Base-by-base conservation (phyloP, 768 basidiomycete species). In the Clathrus columnatus region DNA sequence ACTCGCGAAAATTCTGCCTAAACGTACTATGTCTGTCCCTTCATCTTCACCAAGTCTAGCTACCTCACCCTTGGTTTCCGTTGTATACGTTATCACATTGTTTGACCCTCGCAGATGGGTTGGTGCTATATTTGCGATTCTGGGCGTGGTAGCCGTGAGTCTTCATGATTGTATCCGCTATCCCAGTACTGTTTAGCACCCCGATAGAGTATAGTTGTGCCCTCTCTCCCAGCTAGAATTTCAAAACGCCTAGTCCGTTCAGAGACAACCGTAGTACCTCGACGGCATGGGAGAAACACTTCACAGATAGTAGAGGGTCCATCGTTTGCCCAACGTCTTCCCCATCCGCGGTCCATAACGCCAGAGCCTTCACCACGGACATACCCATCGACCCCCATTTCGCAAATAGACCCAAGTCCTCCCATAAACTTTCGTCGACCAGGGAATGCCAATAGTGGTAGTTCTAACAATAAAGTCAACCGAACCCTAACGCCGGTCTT, bases 81-180 rank as follows among this genome's bases (percentile, higher is more conserved):
- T 36, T 36, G 18, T 26, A 7, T 36, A n/a, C 29, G 41, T 42
- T 18, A 18, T 4, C 4, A 7, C 24, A 17, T 47, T 55, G 17
- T 21, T 55, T 27, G 54, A 55, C 23, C 54, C 54, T 20, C 45
- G 54, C 7, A 24, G 44, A n/a, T 55, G 54, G 54, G 26, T 32
- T 17, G 54, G 54, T 6, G 21, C 29, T 24, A 24, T 55, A 5
- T 11, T 55, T 16, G 44, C 43, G 7, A 17, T 55, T 7, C 30
- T 48, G 10, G 54, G 54, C 46, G 28, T 55, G 18, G 7, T 55
- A 36, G 54, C 23, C 17, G 54, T 55, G 20, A 55, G 54, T 46
- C 27, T 47, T 28, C 11, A 11, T 16, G 21, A 21, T 20, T 23
- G 21, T 26, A 24, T 47, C 29, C 21, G 4, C 20, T 28, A 14